Conservation (phyloP, 2,329 filamentous ascomycete species). For the Penicillium sp. region DNA sequence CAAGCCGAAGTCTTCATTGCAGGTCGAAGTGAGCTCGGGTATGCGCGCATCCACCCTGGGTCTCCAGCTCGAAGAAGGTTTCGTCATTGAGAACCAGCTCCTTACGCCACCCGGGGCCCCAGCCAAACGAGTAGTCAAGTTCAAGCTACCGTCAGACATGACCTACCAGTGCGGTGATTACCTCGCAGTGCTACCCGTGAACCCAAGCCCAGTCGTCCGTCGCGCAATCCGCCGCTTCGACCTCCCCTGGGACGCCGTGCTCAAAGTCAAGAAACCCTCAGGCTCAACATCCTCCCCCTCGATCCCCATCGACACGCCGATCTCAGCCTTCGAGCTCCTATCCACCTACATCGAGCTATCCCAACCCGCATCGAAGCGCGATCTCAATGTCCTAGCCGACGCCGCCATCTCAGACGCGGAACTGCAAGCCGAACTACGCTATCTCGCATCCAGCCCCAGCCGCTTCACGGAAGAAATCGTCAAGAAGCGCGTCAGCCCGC, state of each 20-base stretch:
- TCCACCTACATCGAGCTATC: conserved; percentile 70
- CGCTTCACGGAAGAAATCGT: conserved; percentile 49
- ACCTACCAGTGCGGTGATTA: conserved; percentile 74
- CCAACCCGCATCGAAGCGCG: conserved; percentile 68
- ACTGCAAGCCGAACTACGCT: conserved; percentile 41
- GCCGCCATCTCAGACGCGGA: conserved; percentile 50
- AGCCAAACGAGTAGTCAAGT: conserved; percentile 63
- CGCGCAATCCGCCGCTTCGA: conserved; percentile 63
- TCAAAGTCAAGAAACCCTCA: conserved; percentile 57
- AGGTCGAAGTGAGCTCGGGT: conserved; percentile 54
- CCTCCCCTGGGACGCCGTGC: conserved; percentile 65
- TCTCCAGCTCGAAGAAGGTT: conserved; percentile 62
- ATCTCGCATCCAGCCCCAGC: conserved; percentile 28
- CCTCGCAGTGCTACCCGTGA: conserved; percentile 69
- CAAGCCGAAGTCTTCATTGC: conserved; percentile 36
- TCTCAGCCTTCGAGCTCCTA: conserved; percentile 63
- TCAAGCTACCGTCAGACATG: conserved; percentile 64
- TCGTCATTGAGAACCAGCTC: conserved; percentile 53
- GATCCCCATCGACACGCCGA: conserved; percentile 54
- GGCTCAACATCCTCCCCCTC: conserved; percentile 35
- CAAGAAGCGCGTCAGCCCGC: conserved; percentile 52
- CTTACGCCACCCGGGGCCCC: conserved; percentile 53
- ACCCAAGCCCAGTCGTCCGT: conserved; percentile 60
- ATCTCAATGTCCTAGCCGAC: conserved; percentile 45
- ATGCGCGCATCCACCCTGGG: conserved; percentile 55